phyloP scores from a whole-genome alignment of 192 early-diverging fungal species.

The Coemansia sp. region DNA sequence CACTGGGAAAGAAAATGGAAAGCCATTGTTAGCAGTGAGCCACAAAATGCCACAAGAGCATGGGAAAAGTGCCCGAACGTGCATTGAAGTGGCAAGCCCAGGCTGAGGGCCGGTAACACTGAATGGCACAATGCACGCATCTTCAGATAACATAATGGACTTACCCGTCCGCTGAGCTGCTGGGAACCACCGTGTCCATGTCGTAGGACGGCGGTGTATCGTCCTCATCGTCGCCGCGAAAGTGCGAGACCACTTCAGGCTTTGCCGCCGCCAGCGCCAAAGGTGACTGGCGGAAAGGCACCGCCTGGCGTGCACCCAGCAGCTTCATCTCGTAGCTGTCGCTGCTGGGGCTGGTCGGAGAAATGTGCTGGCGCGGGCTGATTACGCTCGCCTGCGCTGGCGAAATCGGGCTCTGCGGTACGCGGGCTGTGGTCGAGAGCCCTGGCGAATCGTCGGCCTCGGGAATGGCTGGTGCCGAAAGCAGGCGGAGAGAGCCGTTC shows the following conservation, averaged over 20 bases:
- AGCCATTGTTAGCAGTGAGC: not conserved
- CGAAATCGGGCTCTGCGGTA: slow-evolving; percentile 20
- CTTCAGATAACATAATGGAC: slow-evolving; percentile 3
- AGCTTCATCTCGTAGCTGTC: slow-evolving; percentile 45
- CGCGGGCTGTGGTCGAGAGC: slow-evolving; percentile 6
- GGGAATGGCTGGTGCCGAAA: slow-evolving; percentile 26
- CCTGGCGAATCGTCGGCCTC: slow-evolving; percentile 16
- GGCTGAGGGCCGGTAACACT: not conserved
- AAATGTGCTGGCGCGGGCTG: slow-evolving; percentile 8
- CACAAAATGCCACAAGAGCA: not conserved
- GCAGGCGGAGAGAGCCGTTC: slow-evolving; percentile 63
- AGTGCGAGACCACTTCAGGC: slow-evolving; percentile 18
- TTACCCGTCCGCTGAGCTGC: slow-evolving; percentile 30
- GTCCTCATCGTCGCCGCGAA: slow-evolving; percentile 32
- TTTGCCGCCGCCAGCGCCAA: slow-evolving; percentile 18
- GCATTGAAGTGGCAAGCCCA: not conserved
- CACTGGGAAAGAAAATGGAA: not conserved
- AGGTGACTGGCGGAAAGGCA: slow-evolving; percentile 47
- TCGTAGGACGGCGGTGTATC: slow-evolving; percentile 23
- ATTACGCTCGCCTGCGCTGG: slow-evolving; percentile 15
- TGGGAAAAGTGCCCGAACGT: not conserved
- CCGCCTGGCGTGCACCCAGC: slow-evolving; percentile 21
- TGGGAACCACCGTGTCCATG: slow-evolving; percentile 14
- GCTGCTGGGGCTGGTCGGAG: slow-evolving; percentile 11
- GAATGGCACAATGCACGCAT: not conserved